Percentiles rank a stretch among this genome's conserved stretches.
These are phyloP conservation scores for Pichia nanzhaoensis DNA, from an alignment of 805 yeast genomes.

Conservation along the genomic window DNA sequence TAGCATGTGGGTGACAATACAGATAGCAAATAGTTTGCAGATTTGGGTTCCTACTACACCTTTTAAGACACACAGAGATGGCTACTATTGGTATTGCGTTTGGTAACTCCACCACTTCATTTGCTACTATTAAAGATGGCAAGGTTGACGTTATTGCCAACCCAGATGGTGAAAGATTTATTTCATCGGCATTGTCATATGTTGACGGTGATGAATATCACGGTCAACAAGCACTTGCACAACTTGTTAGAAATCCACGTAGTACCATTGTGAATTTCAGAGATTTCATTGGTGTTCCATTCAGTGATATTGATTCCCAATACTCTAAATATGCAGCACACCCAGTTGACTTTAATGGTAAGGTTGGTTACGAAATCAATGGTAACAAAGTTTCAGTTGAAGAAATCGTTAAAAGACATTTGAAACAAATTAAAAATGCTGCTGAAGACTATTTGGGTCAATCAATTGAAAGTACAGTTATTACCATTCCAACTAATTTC, in stretches of 20 bases:
- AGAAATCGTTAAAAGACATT: conserved; percentile 78
- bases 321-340: conserved; percentile 59
- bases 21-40: no score
- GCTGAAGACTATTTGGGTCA: conserved; percentile 91
- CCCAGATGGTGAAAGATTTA: conserved; percentile 97
- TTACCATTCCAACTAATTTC: conserved; percentile 89
- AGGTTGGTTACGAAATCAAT: conserved; percentile 58
- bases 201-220: conserved; percentile 95
- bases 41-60: background rate
- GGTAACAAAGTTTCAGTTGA: conserved; percentile 60
- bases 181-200: conserved; percentile 87
- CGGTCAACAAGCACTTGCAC: conserved; percentile 93
- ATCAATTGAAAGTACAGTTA: conserved; percentile 70
- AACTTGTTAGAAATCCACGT: conserved; percentile 80
- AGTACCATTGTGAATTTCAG: conserved; percentile 89
- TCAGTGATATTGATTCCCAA: conserved; percentile 61
- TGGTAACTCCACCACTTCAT: conserved; percentile 93
- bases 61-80: conserved; percentile 18
- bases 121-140: conserved; percentile 87
- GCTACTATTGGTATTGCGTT: conserved; percentile 89
- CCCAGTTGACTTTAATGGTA: conserved; percentile 57
- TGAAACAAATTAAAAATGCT: conserved; percentile 72
- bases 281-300: conserved; percentile 79
- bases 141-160: conserved; percentile 96
- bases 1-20: background rate